phyloP scores from a whole-genome alignment of 2,329 filamentous ascomycete genomes.

The Colletotrichum liaoningense region DNA sequence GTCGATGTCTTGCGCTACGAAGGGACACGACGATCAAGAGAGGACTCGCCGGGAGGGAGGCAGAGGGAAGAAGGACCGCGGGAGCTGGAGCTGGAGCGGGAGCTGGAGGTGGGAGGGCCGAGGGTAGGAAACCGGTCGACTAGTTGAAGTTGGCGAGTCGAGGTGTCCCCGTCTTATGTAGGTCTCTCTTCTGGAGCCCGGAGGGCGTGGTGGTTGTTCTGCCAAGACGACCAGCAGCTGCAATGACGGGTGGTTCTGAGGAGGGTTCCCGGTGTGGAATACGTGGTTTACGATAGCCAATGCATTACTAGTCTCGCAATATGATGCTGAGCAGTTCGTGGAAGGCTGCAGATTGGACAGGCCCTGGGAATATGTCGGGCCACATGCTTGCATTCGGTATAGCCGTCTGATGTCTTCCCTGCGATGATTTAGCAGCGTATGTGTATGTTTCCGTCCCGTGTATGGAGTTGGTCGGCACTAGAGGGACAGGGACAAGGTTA shows the following conservation, averaged over 20 bases:
- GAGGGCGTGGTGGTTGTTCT: not conserved
- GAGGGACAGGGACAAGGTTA: not conserved
- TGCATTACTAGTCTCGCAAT: not conserved
- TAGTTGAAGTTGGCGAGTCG: not conserved
- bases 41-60: not conserved
- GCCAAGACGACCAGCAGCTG: slow-evolving; percentile 13
- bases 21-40: not conserved
- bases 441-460: not conserved
- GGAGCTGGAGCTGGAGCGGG: not conserved
- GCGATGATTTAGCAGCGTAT: not conserved
- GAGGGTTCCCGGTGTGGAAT: not conserved
- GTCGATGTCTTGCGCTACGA: not conserved
- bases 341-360: not conserved
- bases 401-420: not conserved
- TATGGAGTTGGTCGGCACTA: not conserved
- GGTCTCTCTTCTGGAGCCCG: not conserved
- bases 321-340: not conserved
- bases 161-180: slow-evolving; percentile 21
- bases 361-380: slow-evolving; percentile 6
- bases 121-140: not conserved
- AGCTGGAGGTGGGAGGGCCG: slow-evolving; percentile 8
- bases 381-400: slow-evolving; percentile 30
- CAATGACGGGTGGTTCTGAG: not conserved
- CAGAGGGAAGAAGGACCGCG: not conserved
- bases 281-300: not conserved